These are phyloP conservation scores for Kodamaea derodonti DNA, from an alignment of 1,139 yeast species.

Conservation along the genomic window DNA sequence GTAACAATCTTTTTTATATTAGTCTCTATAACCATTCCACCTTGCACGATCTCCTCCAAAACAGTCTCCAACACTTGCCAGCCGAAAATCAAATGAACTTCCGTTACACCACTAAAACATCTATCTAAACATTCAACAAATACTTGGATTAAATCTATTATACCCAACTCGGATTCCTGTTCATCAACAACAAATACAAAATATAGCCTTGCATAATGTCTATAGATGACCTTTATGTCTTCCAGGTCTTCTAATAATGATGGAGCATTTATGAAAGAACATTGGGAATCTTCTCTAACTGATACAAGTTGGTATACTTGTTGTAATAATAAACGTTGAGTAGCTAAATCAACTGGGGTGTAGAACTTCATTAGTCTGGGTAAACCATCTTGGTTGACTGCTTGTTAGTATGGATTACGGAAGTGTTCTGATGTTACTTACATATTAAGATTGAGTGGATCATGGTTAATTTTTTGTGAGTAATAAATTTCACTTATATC, in stretches of 20 bases:
- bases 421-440: slow-evolving; percentile 33
- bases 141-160: slow-evolving; percentile 89
- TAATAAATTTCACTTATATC: too few species aligned
- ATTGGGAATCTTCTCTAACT: slow-evolving; percentile 64
- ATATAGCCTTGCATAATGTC: slow-evolving; percentile 91
- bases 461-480: slow-evolving; percentile 51
- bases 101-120: slow-evolving; percentile 93
- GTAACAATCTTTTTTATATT: slow-evolving; percentile 76
- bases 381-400: slow-evolving; percentile 86
- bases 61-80: slow-evolving; percentile 97
- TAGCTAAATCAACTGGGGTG: slow-evolving; percentile 78
- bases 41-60: slow-evolving; percentile 88
- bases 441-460: slow-evolving; percentile 87
- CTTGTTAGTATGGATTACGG: slow-evolving; percentile 15
- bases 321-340: slow-evolving; percentile 67
- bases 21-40: slow-evolving; percentile 98
- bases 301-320: slow-evolving; percentile 73
- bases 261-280: slow-evolving; percentile 81
- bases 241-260: slow-evolving; percentile 68
- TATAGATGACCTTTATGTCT: slow-evolving; percentile 83
- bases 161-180: slow-evolving; percentile 92
- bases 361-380: slow-evolving; percentile 91
- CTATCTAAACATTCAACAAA: slow-evolving; percentile 92
- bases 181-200: slow-evolving; percentile 95
- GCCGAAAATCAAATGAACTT: slow-evolving; percentile 89